Evolutionary conservation across 306 rosid species (phyloP), one percentile per base, ranked within the genome.

Genomic region (Gastrolobium villosum): DNA sequence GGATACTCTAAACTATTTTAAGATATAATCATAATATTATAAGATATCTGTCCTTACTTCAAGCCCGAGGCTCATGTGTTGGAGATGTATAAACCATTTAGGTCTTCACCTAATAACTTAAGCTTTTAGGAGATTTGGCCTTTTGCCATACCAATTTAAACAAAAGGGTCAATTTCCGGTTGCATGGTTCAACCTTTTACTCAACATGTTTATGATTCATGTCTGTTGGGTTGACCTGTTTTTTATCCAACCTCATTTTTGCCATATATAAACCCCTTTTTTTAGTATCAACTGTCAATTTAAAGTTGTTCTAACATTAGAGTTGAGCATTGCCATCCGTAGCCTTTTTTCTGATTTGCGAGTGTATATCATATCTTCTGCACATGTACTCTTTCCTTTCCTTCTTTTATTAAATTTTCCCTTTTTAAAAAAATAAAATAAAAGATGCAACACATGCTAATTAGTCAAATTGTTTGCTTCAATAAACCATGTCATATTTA

Each of bases 401-500:
- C 0, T 36, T 61, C 60, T 68, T 56, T 44, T 43, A 28, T 15
- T 56, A 1, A 32, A 13, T 15, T 15, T 69, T 46, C 2, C 40
- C 8, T 13, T 20, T 37, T 40, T 53, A 8, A 73, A 34, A 13
- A 39, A 7, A 40, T 39, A 66, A 41, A 54, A 26, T 46, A 30
- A 32, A 43, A 36, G 50, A 41, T 48, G 35, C 10, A 49, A 59
- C 37, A 5, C 36, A 11, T 0, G 8, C 49, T 57, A 60, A 20
- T 59, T 69, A 49, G 49, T 48, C 61, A 5, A 60, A n/a, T 57
- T 31, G 13, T 67, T 57, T 59, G 37, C 32, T 81, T 59, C 6
- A 36, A 37, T 8, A 60, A 68, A 39, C 39, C 5, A 13, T 60
- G 13, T 59, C n/a, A 20, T 60, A 54, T 66, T 77, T 28, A 41